Percentiles rank a stretch among this genome's conserved stretches.
Conservation (phyloP, 75 land plant species). For the Pinus taeda region DNA sequence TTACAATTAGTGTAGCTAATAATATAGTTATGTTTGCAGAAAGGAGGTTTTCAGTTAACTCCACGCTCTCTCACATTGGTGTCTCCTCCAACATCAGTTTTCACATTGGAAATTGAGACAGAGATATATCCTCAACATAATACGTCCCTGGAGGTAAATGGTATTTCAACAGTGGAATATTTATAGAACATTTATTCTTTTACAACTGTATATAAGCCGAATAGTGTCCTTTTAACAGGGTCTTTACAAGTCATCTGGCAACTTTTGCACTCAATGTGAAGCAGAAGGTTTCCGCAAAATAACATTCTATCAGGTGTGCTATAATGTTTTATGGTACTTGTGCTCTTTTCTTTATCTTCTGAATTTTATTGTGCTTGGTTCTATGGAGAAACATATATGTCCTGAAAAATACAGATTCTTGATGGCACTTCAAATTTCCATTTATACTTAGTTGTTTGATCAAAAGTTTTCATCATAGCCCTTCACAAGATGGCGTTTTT, state of each 20-base stretch:
- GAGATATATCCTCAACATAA: conserved; percentile 90
- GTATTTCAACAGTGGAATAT: not conserved
- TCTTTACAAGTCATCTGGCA: conserved; percentile 80
- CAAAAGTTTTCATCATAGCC: no score
- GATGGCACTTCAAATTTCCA: no score
- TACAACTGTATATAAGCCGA: not conserved
- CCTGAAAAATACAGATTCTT: not conserved
- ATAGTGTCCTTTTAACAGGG: conserved; percentile 41
- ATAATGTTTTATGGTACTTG: not conserved
- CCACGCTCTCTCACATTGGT: conserved; percentile 56
- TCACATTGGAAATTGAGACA: conserved; percentile 80
- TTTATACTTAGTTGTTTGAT: no score
- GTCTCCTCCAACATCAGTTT: conserved; percentile 61
- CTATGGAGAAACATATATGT: no score
- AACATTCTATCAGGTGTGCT: conserved; percentile 82
- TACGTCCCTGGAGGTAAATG: conserved; percentile 83
- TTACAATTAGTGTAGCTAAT: not conserved
- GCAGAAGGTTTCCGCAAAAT: conserved; percentile 98
- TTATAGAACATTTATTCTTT: not conserved
- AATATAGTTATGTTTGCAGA: conserved; percentile 29
- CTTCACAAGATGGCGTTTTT: no score
- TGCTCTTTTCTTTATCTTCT: no score
- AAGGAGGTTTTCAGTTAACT: conserved; percentile 42
- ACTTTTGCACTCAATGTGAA: conserved; percentile 97
- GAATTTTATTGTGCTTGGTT: no score